phyloP scores from a whole-genome alignment of 148 eudicot genomes.

The Amaranthus palmeri region DNA sequence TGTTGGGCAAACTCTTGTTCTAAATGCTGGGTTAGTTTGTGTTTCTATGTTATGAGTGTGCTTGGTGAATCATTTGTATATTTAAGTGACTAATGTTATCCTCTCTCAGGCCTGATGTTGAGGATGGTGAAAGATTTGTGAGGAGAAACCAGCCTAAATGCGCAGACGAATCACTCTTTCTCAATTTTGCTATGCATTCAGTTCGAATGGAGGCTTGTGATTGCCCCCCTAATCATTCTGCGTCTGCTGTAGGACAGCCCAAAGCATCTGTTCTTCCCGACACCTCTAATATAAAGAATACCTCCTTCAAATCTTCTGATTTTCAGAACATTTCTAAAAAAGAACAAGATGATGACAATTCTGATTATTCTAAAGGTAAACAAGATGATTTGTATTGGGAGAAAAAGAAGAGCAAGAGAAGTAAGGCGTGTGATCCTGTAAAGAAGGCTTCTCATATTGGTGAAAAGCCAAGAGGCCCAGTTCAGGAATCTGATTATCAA shows the following conservation, averaged over 20 bases:
- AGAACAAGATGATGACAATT: constrained; percentile 26
- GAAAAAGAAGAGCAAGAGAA: constrained; percentile 54
- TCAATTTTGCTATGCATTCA: constrained; percentile 97
- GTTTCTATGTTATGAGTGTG: constrained; percentile 1
- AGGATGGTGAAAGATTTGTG: constrained; percentile 85
- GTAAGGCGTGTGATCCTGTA: constrained; percentile 48
- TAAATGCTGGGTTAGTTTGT: constrained; percentile 74
- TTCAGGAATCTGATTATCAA: constrained; percentile 73
- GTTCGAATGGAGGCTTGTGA: constrained; percentile 99
- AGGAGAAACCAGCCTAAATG: constrained; percentile 78
- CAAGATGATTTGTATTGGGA: constrained; percentile 53
- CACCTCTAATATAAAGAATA: constrained; percentile 27
- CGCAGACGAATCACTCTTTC: constrained; percentile 72
- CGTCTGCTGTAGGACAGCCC: constrained; percentile 33
- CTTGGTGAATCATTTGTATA: neutral
- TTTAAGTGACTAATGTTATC: constrained; percentile 6
- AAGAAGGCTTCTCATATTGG: constrained; percentile 62
- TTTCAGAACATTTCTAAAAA: constrained; percentile 31
- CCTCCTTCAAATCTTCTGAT: constrained; percentile 42
- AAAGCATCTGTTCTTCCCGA: constrained; percentile 46
- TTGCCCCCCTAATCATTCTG: constrained; percentile 73
- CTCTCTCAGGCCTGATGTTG: constrained; percentile 75
- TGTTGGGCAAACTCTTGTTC: constrained; percentile 75
- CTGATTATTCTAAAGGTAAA: constrained; percentile 38
- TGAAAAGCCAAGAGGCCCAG: constrained; percentile 61